Conservation (phyloP, 768 basidiomycete species). For the Xerocomus potaroensis region DNA sequence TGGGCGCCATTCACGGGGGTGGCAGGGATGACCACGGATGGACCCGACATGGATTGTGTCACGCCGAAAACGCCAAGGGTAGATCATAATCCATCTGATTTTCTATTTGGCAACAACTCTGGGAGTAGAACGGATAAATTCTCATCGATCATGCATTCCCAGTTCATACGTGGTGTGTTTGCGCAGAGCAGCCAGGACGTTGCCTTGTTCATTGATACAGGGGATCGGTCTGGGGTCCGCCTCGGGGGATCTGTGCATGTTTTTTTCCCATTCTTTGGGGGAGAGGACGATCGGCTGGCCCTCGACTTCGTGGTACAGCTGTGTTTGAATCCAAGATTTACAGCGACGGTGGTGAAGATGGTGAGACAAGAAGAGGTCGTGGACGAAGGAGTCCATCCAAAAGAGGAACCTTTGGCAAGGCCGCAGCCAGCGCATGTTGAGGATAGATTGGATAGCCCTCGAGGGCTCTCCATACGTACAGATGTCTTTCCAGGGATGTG, state of each 20-base stretch:
- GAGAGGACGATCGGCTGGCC: slow-evolving; percentile 86
- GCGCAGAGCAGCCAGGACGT: slow-evolving; percentile 67
- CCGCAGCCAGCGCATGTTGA: not conserved
- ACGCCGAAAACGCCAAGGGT: slow-evolving; percentile 13
- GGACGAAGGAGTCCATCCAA: not conserved
- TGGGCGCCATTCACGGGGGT: slow-evolving; percentile 60
- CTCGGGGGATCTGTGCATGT: slow-evolving; percentile 50
- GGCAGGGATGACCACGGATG: not conserved
- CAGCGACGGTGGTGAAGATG: slow-evolving; percentile 72
- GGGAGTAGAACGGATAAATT: slow-evolving; percentile 34
- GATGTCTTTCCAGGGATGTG: not conserved
- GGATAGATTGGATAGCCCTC: not conserved
- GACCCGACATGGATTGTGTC: not conserved
- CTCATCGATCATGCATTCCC: slow-evolving; percentile 54
- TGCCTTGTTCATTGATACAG: slow-evolving; percentile 79
- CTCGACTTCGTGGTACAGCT: slow-evolving; percentile 82
- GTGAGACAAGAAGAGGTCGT: slow-evolving; percentile 41
- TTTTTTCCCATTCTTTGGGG: slow-evolving; percentile 90
- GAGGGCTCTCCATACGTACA: not conserved
- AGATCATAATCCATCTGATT: slow-evolving; percentile 65
- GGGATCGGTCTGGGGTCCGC: slow-evolving; percentile 26
- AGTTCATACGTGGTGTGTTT: slow-evolving; percentile 82
- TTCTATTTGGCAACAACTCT: slow-evolving; percentile 40
- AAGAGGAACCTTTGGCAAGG: not conserved
- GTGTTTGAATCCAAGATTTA: slow-evolving; percentile 61